Percentiles rank a stretch among this genome's conserved stretches.
Conservation (phyloP, 805 yeast species). For the Starmerella floricola region DNA sequence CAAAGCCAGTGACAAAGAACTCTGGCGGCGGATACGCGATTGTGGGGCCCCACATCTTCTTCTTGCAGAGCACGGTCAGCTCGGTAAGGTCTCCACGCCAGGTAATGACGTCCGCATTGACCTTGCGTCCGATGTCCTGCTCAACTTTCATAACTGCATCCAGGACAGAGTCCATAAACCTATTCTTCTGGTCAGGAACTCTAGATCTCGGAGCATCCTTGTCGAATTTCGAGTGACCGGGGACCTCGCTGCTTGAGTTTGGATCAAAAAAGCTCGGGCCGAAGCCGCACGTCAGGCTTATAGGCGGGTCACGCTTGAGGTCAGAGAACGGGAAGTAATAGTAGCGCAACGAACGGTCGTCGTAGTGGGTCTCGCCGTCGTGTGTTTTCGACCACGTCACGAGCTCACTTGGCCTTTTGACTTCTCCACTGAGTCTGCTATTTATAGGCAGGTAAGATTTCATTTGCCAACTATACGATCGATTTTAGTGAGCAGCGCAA, state of each 20-base stretch:
- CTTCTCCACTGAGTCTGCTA: conserved; percentile 36
- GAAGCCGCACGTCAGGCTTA: conserved; percentile 50
- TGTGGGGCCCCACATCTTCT: conserved; percentile 46
- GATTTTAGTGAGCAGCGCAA: neutral
- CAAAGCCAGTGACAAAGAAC: conserved; percentile 58
- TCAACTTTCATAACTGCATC: conserved; percentile 48
- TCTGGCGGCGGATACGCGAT: too few species aligned
- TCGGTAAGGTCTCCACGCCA: conserved; percentile 78
- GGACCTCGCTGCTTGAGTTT: conserved; percentile 29
- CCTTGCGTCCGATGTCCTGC: conserved; percentile 33
- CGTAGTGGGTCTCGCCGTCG: conserved; percentile 32
- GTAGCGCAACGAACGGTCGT: conserved; percentile 49
- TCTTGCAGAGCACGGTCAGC: conserved; percentile 54
- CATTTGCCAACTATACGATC: neutral
- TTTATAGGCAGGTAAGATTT: conserved; percentile 19
- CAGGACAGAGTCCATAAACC: conserved; percentile 50
- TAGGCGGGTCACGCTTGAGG: conserved; percentile 40
- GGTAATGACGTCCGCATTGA: conserved; percentile 57
- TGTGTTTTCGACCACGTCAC: conserved; percentile 48
- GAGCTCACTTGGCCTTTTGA: conserved; percentile 78
- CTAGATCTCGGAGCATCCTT: too few species aligned
- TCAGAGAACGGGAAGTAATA: conserved; percentile 70
- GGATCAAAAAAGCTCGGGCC: conserved; percentile 40
- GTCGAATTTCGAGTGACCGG: too few species aligned
- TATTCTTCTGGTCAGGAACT: too few species aligned